Percentiles rank a stretch among this genome's conserved stretches.
phyloP scores from a whole-genome alignment of 768 basidiomycete genomes.

The Kwoniella bestiolae region DNA sequence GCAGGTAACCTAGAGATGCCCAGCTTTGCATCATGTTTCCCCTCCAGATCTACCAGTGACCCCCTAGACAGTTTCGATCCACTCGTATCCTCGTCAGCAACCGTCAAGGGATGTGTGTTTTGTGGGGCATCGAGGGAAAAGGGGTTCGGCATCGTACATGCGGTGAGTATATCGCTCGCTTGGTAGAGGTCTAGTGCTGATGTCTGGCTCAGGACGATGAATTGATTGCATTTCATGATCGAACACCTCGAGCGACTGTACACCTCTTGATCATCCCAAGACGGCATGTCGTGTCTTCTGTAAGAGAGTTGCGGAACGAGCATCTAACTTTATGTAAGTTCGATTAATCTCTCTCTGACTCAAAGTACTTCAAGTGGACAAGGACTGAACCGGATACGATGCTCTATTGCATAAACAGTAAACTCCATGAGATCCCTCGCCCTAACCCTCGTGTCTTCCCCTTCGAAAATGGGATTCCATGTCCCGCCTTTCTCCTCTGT shows the following conservation, averaged over 20 bases:
- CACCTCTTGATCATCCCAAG: conserved; percentile 53
- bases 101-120: conserved; percentile 38
- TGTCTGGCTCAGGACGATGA: conserved; percentile 34
- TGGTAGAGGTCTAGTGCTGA: background rate
- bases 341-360: too few species aligned
- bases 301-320: conserved; percentile 29
- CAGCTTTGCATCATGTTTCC: too few species aligned
- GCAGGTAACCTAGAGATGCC: too few species aligned
- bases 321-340: conserved; percentile 48
- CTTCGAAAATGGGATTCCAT: conserved; percentile 51
- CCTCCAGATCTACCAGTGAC: too few species aligned
- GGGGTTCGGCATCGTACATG: conserved; percentile 46
- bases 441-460: conserved; percentile 15
- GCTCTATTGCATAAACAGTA: conserved; percentile 14
- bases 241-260: conserved; percentile 43
- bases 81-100: background rate
- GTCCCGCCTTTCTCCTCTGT: conserved; percentile 57
- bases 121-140: conserved; percentile 45
- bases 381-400: conserved; percentile 12
- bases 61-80: background rate
- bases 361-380: too few species aligned
- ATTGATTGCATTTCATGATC: conserved; percentile 53
- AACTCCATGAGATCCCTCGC: conserved; percentile 32
- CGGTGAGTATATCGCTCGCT: conserved; percentile 27
- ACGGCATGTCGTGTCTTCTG: conserved; percentile 43